These are phyloP conservation scores for Nitzschia inconspicua DNA, from an alignment of 108 stramenopile genomes.

Conservation along the genomic window DNA sequence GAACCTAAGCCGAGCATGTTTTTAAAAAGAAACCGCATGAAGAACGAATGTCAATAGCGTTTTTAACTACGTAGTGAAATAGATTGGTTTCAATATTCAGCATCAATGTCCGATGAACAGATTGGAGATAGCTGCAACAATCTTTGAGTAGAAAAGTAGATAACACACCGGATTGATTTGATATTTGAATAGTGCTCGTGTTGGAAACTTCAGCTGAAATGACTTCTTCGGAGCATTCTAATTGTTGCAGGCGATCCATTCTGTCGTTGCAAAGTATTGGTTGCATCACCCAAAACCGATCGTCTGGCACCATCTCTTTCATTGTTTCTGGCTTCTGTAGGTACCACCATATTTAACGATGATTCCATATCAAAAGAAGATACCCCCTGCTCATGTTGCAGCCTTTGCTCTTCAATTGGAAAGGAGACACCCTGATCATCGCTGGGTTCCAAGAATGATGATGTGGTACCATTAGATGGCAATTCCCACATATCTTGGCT, in stretches of 20 bases:
- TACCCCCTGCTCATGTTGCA: neutral
- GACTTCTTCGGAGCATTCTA: conserved; percentile 4
- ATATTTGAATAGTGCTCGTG: neutral
- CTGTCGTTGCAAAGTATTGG: neutral
- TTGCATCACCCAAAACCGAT: conserved; percentile 9
- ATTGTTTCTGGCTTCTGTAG: no score
- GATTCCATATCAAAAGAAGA: neutral
- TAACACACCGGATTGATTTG: neutral
- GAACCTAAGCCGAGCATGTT: no score
- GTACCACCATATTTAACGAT: no score
- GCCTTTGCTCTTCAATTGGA: neutral
- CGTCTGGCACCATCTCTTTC: no score
- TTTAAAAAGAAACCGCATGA: no score
- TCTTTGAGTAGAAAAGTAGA: no score
- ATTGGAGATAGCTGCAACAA: no score
- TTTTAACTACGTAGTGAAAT: no score
- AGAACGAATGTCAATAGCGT: no score
- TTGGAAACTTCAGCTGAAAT: neutral
- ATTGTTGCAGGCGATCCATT: neutral
- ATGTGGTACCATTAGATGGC: conserved; percentile 2
- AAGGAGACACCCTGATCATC: no score
- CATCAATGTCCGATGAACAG: no score
- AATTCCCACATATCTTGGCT: conserved; percentile 32
- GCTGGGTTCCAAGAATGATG: conserved; percentile 9
- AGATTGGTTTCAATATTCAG: no score